Evolutionary conservation across 139 green algal species (phyloP).

Genomic region (Eudorina sp.): DNA sequence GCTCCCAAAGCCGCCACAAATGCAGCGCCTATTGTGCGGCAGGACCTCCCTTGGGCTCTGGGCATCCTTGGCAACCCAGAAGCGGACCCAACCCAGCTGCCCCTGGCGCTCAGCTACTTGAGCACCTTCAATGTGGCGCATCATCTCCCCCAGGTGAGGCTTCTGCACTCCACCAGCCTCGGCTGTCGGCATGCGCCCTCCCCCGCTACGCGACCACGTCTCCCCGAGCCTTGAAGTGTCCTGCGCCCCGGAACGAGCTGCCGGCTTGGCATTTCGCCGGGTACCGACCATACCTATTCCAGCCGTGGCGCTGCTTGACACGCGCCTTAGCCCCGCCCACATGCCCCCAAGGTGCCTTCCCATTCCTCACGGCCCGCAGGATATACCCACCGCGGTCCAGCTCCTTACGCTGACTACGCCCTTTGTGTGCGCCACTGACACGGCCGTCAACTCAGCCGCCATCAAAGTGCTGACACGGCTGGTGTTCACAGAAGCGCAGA

Average conservation of each 20-base stretch:
- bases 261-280: no score
- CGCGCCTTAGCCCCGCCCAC: no score
- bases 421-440: background rate
- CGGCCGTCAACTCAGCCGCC: background rate
- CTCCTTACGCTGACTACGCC: background rate
- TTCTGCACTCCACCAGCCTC: background rate
- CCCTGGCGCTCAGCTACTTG: conserved; percentile 19
- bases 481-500: background rate
- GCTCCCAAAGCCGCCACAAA: conserved; percentile 5
- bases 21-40: background rate
- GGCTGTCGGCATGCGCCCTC: background rate
- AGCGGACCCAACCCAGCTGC: background rate
- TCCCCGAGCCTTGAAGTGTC: no score
- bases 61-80: background rate
- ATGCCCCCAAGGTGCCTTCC: no score
- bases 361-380: background rate
- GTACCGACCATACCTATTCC: no score
- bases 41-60: conserved; percentile 20
- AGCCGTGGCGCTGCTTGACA: no score
- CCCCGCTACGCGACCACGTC: background rate
- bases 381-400: background rate
- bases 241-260: no score
- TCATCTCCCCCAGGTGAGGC: background rate
- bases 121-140: background rate
- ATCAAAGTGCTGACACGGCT: conserved; percentile 10